These are phyloP conservation scores for Hymenoscyphus salicellus DNA, from an alignment of 2,329 filamentous ascomycete species.

Conservation along the genomic window DNA sequence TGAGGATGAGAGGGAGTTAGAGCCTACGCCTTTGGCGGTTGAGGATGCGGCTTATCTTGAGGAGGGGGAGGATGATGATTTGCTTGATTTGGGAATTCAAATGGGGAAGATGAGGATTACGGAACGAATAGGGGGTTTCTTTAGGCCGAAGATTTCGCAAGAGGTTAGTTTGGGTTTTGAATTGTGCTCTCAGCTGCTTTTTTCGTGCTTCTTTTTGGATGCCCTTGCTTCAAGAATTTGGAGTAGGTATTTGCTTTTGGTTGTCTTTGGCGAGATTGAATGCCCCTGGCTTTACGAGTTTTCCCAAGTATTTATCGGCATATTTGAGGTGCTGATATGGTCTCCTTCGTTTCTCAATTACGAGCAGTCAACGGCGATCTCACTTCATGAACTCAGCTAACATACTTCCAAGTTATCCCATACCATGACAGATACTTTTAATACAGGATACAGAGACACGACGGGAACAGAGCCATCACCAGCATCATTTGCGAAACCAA, in stretches of 20 bases:
- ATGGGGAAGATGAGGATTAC: slow-evolving; percentile 71
- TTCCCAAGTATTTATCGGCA: not conserved
- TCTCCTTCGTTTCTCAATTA: not conserved
- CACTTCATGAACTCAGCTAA: not conserved
- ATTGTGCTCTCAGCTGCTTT: not conserved
- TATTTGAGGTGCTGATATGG: not conserved
- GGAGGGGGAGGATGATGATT: slow-evolving; percentile 60
- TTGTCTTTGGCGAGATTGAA: not conserved
- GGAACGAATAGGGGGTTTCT: slow-evolving; percentile 70
- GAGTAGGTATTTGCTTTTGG: not conserved
- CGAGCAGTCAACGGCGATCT: not conserved
- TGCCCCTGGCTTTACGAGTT: not conserved
- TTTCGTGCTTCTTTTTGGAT: not conserved
- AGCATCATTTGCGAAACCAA: slow-evolving; percentile 15
- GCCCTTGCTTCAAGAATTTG: not conserved
- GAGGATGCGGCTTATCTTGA: slow-evolving; percentile 68
- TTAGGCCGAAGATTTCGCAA: slow-evolving; percentile 66
- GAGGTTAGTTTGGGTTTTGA: slow-evolving; percentile 54
- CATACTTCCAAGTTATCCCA: slow-evolving; percentile 20
- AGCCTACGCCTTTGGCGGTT: slow-evolving; percentile 60
- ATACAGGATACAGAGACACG: slow-evolving; percentile 21
- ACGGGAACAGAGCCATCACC: slow-evolving; percentile 15
- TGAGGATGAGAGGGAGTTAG: slow-evolving; percentile 60
- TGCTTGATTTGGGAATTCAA: slow-evolving; percentile 69
- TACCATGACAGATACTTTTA: slow-evolving; percentile 21